These are phyloP conservation scores for Daldinia concentrica DNA, from an alignment of 495 filamentous ascomycete species.

Conservation along the genomic window DNA sequence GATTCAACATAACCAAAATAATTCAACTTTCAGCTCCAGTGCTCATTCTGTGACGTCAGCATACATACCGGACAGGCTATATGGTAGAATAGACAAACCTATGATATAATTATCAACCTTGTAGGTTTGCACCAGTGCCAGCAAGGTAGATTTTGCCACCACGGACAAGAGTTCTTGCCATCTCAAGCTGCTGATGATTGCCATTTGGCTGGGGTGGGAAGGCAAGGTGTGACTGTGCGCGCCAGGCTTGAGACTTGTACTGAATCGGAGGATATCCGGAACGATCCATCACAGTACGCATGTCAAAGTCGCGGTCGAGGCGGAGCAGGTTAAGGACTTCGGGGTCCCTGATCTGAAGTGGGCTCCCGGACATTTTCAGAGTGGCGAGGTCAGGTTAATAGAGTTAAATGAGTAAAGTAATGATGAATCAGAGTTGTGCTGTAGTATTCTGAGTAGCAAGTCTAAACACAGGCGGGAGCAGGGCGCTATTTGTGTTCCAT, in stretches of 20 bases:
- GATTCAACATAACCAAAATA: too few relatives aligned
- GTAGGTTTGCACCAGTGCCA: not conserved
- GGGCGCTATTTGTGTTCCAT: slow-evolving; percentile 9
- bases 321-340: slow-evolving; percentile 10
- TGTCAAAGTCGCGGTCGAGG: slow-evolving; percentile 24
- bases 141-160: slow-evolving; percentile 26
- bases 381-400: not conserved
- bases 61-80: not conserved
- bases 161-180: slow-evolving; percentile 14
- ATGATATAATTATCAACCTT: not conserved
- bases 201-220: slow-evolving; percentile 2
- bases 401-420: not conserved
- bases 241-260: slow-evolving; percentile 22
- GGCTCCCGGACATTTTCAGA: slow-evolving; percentile 19
- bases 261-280: slow-evolving; percentile 23
- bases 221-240: slow-evolving; percentile 16
- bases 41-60: not conserved
- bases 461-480: not conserved
- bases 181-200: not conserved
- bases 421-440: not conserved
- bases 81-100: not conserved
- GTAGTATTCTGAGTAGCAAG: not conserved
- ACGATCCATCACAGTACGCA: slow-evolving; percentile 19
- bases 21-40: too few relatives aligned
- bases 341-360: slow-evolving; percentile 13